Base-by-base conservation (phyloP, 805 yeast species). In the Wickerhamiella cacticola region DNA sequence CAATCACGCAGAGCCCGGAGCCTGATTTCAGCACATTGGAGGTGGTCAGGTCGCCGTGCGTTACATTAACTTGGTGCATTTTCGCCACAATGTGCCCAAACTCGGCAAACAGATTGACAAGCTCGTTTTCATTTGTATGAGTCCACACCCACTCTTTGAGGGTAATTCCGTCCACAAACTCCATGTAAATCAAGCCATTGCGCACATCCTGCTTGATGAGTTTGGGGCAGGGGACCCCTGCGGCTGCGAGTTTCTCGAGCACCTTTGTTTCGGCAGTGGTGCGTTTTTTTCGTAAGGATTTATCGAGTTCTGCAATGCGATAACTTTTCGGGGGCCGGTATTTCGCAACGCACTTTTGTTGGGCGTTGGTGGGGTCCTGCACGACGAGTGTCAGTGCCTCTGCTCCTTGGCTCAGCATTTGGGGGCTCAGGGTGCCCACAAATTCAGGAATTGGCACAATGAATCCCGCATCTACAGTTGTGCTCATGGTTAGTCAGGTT, bases 11-110 rank as follows among this genome's bases (percentile, higher is more conserved):
- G 13, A 88, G 59, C 24, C 26, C 28, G 29, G 36, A 29, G 13
- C n/a, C 31, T 21, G 35, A 26, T 8, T 23, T 8, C 3, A 92
- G 73, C 22, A 87, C 76, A 58, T 92, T 92, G 0, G 97, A 88
- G 19, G 89, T 78, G 0, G 98, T 92, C 55, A 92, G 68, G 61
- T 92, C 98, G 1, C 98, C 98, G 63, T 92, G 98, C 22, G 86
- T 78, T 60, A 84, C 75, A 53, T 85, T 94, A 53, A 76, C 70
- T 54, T 72, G 59, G 63, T 92, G 98, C 56, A 92, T 64, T 72
- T 50, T 76, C 73, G 39, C 63, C 54, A 1, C 96, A 95, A 51
- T 39, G 18, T 29, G 44, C 1, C 86, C 88, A 6, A 48, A 23
- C 40, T 52, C 50, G 23, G 41, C 47, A 43, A 52, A 56, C 7